Base-by-base conservation (phyloP, 2,329 filamentous ascomycete species). In the Nemania sp. region DNA sequence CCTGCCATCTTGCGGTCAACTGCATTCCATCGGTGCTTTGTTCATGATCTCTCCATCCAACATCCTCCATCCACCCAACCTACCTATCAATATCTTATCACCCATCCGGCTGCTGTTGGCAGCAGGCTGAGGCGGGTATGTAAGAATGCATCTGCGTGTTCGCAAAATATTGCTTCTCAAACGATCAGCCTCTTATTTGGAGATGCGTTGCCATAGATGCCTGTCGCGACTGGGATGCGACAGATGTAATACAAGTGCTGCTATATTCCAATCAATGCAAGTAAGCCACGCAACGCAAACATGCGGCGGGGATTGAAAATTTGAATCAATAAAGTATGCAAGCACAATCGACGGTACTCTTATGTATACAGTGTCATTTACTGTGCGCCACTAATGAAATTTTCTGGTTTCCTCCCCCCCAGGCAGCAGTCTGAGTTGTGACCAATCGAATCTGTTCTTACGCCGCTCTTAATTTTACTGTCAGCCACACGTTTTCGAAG, bases 231-330 rank as follows among this genome's bases (percentile, higher is more conserved):
- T 20, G 27, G n/a, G 47, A 27, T 51, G 56, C 59, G 55, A 60
- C 49, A 38, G 22, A 52, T 29, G 68, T 65, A 64, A 67, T 67
- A 55, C 60, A 59, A 64, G 49, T 47, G 54, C 62, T 58, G 52
- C 64, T 66, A 49, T 68, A 58, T 62, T 62, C 61, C 64, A 65
- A 62, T 54, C 61, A 58, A 62, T 68, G 65, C 68, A 67, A 58
- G 64, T 67, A 53, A 70, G 68, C 68, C 57, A 62, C 53, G 45
- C 61, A 59, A 53, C 47, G 43, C 61, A 64, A 70, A 66, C 55
- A 52, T 63, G 59, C 49, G 53, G 59, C 52, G 59, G 59, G 29
- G 54, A 52, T 38, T 29, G 49, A 29, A 65, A 54, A 58, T 68
- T 62, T 59, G 53, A 62, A 66, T 53, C 41, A 56, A 62, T 56